Base-by-base conservation (phyloP, 176 grass and related monocot genomes). In the Canna indica region DNA sequence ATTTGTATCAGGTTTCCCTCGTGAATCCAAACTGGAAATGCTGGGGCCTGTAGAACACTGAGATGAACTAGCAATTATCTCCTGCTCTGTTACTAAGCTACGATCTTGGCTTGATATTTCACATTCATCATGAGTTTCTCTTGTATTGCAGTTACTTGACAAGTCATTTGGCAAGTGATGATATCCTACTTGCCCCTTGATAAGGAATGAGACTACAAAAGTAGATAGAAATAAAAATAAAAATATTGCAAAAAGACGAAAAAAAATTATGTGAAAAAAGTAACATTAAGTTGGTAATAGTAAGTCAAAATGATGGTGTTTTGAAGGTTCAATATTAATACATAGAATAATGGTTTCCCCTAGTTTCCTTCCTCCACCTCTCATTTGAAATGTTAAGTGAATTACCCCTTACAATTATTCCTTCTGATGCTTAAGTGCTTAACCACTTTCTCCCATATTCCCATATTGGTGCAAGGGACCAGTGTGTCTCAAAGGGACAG, bases 121-220 rank as follows among this genome's bases (percentile, higher is more conserved):
- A 76, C 72, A 69, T 52, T 69, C 83, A 80, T 18, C 77, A 52
- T 65, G 70, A 65, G 17, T 70, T 80, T 81, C 64, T 30, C 57
- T 46, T 44, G 20, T 34, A 82, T n/a, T 73, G 67, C 80, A 41
- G 20, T 76, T 35, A 0, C 62, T 47, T 5, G 74, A 77, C 10
- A 36, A 69, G 54, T 77, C 69, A 81, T 76, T 60, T 69, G 66
- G 47, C 36, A n/a, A 44, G 63, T 50, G 64, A 70, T 79, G 73
- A 68, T 70, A 36, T 60, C 67, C 6, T 44, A 33, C 66, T 84
- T 81, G 78, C 50, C 83, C 77, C 80, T 85, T 97, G 33, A 47
- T 61, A 24, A 96, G 81, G 47, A 96, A 88, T 67, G 91, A 91
- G 63, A 91, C 91, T 88, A 83, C 53, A 79, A 35, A 53, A 76